phyloP scores from a whole-genome alignment of 257 asterid genomes.

The Prunella vulgaris region DNA sequence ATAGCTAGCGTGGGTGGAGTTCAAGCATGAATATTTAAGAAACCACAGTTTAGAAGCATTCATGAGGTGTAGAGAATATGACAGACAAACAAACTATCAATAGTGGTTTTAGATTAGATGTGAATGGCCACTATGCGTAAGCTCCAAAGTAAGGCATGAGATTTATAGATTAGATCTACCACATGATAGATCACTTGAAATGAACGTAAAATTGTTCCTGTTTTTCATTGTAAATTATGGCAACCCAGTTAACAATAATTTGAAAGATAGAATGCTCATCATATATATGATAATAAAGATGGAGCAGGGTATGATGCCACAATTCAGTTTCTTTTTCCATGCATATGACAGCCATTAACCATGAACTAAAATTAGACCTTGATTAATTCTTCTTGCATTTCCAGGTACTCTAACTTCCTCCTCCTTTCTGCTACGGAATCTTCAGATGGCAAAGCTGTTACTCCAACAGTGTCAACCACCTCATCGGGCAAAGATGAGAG shows the following conservation, averaged over 20 bases:
- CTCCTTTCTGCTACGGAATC: slow-evolving; percentile 92
- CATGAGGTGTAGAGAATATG: not conserved
- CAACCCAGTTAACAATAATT: not conserved
- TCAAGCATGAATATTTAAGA: not conserved
- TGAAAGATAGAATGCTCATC: slow-evolving; percentile 20
- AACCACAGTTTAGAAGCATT: slow-evolving; percentile 2
- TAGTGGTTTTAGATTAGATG: not conserved
- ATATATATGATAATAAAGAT: slow-evolving; percentile 10
- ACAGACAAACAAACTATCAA: not conserved
- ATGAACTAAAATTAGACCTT: slow-evolving; percentile 46
- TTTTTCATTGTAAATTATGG: not conserved
- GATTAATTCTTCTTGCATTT: slow-evolving; percentile 95
- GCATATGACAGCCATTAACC: slow-evolving; percentile 15
- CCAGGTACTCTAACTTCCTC: slow-evolving; percentile 89
- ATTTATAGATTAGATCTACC: not conserved
- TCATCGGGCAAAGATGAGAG: slow-evolving; percentile 97
- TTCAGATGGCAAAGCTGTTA: slow-evolving; percentile 89
- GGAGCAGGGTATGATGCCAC: slow-evolving; percentile 6
- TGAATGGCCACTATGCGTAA: slow-evolving; percentile 4
- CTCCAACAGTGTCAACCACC: slow-evolving; percentile 91
- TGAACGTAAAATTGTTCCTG: slow-evolving; percentile 4
- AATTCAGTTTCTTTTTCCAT: slow-evolving; percentile 5
- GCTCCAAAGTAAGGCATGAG: not conserved
- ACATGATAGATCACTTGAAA: slow-evolving; percentile 6
- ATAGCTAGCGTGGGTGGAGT: slow-evolving; percentile 8